Percentiles rank a stretch among this genome's conserved stretches.
These are phyloP conservation scores for Kazachstania kunashirensis DNA, from an alignment of 805 yeast genomes.

Conservation along the genomic window DNA sequence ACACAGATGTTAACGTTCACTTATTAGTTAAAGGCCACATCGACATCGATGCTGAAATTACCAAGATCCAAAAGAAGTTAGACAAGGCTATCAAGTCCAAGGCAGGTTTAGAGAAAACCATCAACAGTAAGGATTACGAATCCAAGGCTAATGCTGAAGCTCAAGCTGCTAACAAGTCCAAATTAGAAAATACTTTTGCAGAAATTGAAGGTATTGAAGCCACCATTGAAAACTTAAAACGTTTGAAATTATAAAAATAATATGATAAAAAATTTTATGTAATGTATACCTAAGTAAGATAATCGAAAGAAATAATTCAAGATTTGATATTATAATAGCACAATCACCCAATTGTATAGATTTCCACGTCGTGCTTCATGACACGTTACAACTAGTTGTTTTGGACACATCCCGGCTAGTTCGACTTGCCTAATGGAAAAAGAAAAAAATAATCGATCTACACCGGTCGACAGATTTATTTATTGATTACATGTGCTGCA, in stretches of 20 bases:
- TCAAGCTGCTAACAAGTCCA: constrained; percentile 60
- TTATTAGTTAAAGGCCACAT: constrained; percentile 89
- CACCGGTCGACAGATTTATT: too few relatives aligned
- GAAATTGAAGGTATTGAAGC: constrained; percentile 86
- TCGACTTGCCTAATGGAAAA: too few relatives aligned
- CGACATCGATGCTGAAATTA: constrained; percentile 83
- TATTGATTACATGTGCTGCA: too few relatives aligned
- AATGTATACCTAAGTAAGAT: too few relatives aligned
- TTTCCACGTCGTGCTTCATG: too few relatives aligned
- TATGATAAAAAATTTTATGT: too few relatives aligned
- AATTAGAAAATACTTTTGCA: constrained; percentile 63
- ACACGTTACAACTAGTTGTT: too few relatives aligned
- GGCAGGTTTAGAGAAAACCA: constrained; percentile 58
- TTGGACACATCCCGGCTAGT: too few relatives aligned
- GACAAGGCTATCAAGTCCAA: constrained; percentile 51
- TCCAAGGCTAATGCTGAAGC: constrained; percentile 78
- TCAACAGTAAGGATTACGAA: constrained; percentile 65
- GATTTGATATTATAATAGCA: too few relatives aligned
- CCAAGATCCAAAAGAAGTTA: constrained; percentile 72
- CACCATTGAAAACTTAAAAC: constrained; percentile 76
- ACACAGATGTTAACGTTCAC: constrained; percentile 75
- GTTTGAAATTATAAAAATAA: constrained; percentile 56
- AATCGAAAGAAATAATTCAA: too few relatives aligned
- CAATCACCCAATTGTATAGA: too few relatives aligned
- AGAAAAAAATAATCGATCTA: too few relatives aligned